phyloP scores from a whole-genome alignment of 2,329 filamentous ascomycete genomes.

The Fusarium napiforme region DNA sequence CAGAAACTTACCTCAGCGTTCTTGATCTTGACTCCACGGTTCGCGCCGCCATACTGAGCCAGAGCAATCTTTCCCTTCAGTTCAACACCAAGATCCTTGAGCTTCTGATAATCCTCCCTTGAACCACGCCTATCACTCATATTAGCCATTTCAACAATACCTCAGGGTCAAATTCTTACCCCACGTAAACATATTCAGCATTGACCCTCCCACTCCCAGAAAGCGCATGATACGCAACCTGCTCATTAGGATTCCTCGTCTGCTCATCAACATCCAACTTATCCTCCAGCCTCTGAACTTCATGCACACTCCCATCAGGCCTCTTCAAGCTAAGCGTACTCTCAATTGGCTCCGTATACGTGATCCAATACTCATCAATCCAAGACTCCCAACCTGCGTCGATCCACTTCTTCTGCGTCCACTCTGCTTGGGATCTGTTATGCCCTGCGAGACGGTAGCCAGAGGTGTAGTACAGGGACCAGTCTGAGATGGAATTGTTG shows the following conservation, averaged over 20 bases:
- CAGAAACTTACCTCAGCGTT: constrained; percentile 14
- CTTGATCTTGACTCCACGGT: constrained; percentile 34
- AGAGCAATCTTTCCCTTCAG: constrained; percentile 25
- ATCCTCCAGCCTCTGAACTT: constrained; percentile 32
- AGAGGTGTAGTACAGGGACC: constrained; percentile 36
- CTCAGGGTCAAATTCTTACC: neutral
- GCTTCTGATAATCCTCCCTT: constrained; percentile 14
- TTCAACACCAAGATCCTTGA: constrained; percentile 21
- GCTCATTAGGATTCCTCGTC: constrained; percentile 14
- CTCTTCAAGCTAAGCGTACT: constrained; percentile 30
- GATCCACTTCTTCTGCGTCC: constrained; percentile 36
- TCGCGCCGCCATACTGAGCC: constrained; percentile 15
- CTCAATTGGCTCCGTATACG: constrained; percentile 31
- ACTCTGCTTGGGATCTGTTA: constrained; percentile 32
- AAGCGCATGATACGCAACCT: constrained; percentile 20
- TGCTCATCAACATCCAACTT: constrained; percentile 25
- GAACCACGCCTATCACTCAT: neutral
- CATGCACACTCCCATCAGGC: constrained; percentile 15
- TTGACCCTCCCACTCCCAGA: neutral
- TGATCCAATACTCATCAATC: constrained; percentile 38
- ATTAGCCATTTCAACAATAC: rapidly evolving
- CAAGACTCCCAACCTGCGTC: constrained; percentile 32
- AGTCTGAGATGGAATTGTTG: constrained; percentile 25
- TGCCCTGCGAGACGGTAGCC: constrained; percentile 33
- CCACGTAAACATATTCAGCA: constrained; percentile 33